These are phyloP conservation scores for Penicillium soppii DNA, from an alignment of 495 filamentous ascomycete species.

Conservation along the genomic window DNA sequence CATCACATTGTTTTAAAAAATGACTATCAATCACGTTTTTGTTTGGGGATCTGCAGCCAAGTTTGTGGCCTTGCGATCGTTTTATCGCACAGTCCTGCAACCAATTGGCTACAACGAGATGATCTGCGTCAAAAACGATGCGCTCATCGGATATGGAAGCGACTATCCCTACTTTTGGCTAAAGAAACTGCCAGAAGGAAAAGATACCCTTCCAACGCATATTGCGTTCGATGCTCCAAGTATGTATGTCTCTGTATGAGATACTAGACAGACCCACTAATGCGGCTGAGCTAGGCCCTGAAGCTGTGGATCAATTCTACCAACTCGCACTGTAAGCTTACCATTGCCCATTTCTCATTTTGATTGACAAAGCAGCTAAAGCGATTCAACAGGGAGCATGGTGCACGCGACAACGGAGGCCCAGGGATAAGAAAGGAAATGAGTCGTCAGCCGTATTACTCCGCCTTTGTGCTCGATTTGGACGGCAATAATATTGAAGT, in stretches of 20 bases:
- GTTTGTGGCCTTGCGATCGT: background rate
- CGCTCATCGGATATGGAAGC: conserved; percentile 12
- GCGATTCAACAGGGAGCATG: background rate
- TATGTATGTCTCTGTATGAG: background rate
- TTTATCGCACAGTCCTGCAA: conserved; percentile 5
- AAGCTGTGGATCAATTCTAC: conserved; percentile 14
- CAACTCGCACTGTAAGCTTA: conserved; percentile 9
- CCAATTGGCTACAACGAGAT: conserved; percentile 13
- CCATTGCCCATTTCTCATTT: background rate
- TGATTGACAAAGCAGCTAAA: background rate
- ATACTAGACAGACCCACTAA: background rate
- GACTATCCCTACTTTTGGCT: conserved; percentile 17
- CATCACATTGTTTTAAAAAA: conserved; percentile 1
- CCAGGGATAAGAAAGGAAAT: conserved; percentile 14
- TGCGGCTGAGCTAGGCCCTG: background rate
- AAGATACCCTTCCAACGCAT: conserved; percentile 1
- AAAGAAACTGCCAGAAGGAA: conserved; percentile 2
- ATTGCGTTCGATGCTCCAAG: conserved; percentile 13
- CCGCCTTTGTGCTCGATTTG: conserved; percentile 10
- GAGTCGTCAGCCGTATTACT: conserved; percentile 15
- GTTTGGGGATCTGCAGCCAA: conserved; percentile 7
- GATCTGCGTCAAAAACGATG: background rate
- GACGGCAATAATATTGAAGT: conserved; percentile 14
- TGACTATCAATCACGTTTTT: conserved; percentile 15
- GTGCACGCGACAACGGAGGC: conserved; percentile 8